Evolutionary conservation across 208 protist species (phyloP), one percentile per base, ranked within the genome.

Genomic region (Tritrichomonas musculus): DNA sequence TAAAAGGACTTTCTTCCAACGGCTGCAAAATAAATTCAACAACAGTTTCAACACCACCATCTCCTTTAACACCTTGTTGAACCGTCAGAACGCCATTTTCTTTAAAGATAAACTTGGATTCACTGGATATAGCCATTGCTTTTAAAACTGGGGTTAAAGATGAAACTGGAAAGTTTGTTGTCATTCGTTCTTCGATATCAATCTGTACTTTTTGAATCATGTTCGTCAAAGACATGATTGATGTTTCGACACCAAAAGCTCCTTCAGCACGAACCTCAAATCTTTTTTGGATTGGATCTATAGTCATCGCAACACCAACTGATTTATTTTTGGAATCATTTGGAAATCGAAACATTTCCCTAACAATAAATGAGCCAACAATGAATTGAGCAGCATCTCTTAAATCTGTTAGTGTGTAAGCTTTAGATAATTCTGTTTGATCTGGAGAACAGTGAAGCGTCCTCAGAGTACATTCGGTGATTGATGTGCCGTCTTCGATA

Each of bases 331-430:
- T 57, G 5, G 41, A 39, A 22, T 44, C 77, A 14, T 88, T 47
- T n/a, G 77, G 77, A 36, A 88, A 36, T 36, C 44, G 22, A 88
- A 88, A 88, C 77, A 88, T 88, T 57, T 88, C 77, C 14, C 47
- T 25, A 17, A 57, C 77, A 57, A 57, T 88, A 11, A 36, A n/a
- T 17, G 77, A 88, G 3, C 47, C 41, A 57, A 88, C 57, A 27
- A 39, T 25, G 47, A 88, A 88, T 5, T 13, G 25, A 39, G 77
- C 77, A 39, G 44, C 77, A 44, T 88, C 77, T 57, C 27, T 20
- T 57, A 36, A 88, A 36, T 88, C 77, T 0, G 20, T 25, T 2
- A 22, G 17, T 57, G 77, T 57, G 27, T 47, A 88, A 0, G 77
- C 77, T n/a, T 88, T 39, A 27, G 47, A 57, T 9, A 88, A 47